Evolutionary conservation across 208 protist species (phyloP), one percentile per base, ranked within the genome.

Genomic region (Crithidia expoeki): DNA sequence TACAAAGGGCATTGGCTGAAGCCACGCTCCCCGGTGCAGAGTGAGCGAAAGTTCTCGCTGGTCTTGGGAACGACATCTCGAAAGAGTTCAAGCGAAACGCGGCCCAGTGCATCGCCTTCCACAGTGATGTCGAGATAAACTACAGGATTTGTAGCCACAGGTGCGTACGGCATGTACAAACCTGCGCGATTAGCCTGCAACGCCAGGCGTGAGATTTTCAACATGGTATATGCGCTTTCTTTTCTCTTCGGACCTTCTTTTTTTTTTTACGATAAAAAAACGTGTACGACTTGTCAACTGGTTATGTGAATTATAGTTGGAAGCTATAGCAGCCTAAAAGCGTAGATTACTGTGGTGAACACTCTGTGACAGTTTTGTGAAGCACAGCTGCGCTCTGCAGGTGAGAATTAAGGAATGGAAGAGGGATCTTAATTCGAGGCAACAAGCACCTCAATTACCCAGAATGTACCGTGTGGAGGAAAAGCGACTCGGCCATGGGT

Each of bases 31-130:
- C 97, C 96, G 0, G 95, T 98, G 81, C 93, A 97, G 11, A 99
- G 81, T 27, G 86, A 93, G 49, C 94, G 84, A 60, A 99, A 98
- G 79, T 99, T 98, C 72, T 98, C 94, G 9, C 76, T 83, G 17
- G 96, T 98, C 68, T 96, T 92, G 17, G 98, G 98, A 9, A 96
- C 87, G 21, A 80, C 76, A 59, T 98, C 90, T 30, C 83, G 68
- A 79, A 98, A 99, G 10, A 99, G 85, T 67, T 98, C 96, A 11
- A 99, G 79, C 27, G 82, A 86, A 28, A 99, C 81, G 4, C 88
- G 76, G 1, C 92, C 92, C 1, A 92, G 60, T 4, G 68, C 74
- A 56, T 94, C 89, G 12, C 86, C 89, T 62, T 95, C 89, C 11
- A 92, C 84, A 7, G 92, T 92, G 44, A 96, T 82, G 76, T 96